phyloP scores from a whole-genome alignment of 2,329 filamentous ascomycete genomes.

The Epichloe glyceriae region DNA sequence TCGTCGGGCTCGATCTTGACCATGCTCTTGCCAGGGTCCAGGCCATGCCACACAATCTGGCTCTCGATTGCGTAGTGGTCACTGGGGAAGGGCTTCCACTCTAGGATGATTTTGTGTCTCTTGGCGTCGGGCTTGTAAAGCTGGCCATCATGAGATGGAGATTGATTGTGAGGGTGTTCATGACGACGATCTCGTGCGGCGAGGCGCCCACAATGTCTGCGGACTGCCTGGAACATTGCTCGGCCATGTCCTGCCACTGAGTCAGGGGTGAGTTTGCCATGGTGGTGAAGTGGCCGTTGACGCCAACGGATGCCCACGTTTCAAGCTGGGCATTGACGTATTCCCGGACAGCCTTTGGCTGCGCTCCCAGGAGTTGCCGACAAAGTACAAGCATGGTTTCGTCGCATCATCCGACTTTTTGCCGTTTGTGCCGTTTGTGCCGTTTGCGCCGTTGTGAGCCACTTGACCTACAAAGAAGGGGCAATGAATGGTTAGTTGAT shows the following conservation, averaged over 20 bases:
- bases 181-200: conserved; percentile 64
- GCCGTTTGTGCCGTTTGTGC: conserved; percentile 16
- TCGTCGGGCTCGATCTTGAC: conserved; percentile 57
- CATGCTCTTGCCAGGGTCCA: conserved; percentile 55
- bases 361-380: conserved; percentile 83
- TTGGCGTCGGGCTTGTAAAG: conserved; percentile 56
- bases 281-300: conserved; percentile 67
- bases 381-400: conserved; percentile 55
- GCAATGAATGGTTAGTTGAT: neutral
- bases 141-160: conserved; percentile 72
- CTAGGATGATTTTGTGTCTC: conserved; percentile 69
- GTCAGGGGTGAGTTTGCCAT: conserved; percentile 54
- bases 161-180: conserved; percentile 78
- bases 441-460: conserved; percentile 12
- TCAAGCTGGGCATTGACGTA: conserved; percentile 62
- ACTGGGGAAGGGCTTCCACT: conserved; percentile 81
- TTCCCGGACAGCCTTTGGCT: conserved; percentile 54
- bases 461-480: neutral
- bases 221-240: conserved; percentile 56
- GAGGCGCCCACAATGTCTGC: conserved; percentile 63
- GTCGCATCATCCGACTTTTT: conserved; percentile 9
- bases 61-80: conserved; percentile 79
- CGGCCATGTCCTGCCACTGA: conserved; percentile 69
- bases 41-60: conserved; percentile 59
- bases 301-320: conserved; percentile 75